Conservation (phyloP, 139 green algal genomes). For the Chlorella sp. region DNA sequence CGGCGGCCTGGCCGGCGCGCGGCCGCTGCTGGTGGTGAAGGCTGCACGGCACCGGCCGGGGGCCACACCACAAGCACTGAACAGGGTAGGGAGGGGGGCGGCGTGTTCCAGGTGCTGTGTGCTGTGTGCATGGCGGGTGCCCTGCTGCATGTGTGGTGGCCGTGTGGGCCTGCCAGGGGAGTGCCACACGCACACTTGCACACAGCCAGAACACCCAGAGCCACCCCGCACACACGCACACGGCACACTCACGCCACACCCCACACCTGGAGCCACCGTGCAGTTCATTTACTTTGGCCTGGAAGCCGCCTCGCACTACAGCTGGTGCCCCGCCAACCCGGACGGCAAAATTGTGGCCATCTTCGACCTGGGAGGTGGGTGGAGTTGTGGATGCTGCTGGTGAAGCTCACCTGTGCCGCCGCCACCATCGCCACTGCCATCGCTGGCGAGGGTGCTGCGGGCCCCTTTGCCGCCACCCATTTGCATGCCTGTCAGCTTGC, state of each 20-base stretch:
- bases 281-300: constrained; percentile 15
- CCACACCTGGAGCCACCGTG: too few relatives aligned
- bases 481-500: background rate
- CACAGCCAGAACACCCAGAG: too few relatives aligned
- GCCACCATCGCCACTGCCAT: background rate
- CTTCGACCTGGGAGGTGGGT: constrained; percentile 14
- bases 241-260: too few relatives aligned
- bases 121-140: too few relatives aligned
- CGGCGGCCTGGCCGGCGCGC: background rate
- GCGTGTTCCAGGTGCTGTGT: too few relatives aligned
- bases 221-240: too few relatives aligned
- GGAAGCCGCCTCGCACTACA: background rate
- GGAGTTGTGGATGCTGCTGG: background rate
- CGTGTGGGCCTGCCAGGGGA: too few relatives aligned
- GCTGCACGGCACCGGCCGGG: background rate
- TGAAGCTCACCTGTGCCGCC: background rate
- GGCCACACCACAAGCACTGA: background rate
- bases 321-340: background rate
- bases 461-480: too few relatives aligned
- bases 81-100: too few relatives aligned
- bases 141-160: too few relatives aligned
- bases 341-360: constrained; percentile 16
- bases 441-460: background rate
- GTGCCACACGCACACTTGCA: too few relatives aligned
- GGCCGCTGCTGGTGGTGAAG: constrained; percentile 20